These are phyloP conservation scores for Acanthamoeba triangularis DNA, from an alignment of 208 protist species.

Conservation along the genomic window DNA sequence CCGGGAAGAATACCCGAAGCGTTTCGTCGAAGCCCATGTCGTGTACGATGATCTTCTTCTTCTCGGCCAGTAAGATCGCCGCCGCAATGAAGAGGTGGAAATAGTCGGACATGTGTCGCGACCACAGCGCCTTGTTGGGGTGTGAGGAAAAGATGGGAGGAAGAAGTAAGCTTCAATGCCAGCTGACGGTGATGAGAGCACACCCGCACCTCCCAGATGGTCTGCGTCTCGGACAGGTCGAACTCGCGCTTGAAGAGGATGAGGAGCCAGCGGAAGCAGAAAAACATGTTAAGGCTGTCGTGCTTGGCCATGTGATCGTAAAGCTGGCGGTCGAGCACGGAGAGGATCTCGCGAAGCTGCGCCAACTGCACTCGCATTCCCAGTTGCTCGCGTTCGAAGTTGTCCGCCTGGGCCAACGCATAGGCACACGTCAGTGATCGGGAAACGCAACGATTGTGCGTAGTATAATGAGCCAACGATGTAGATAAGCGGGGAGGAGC, in stretches of 20 bases:
- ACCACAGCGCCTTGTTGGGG: constrained; percentile 45
- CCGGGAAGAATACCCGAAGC: background rate
- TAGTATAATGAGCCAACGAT: background rate
- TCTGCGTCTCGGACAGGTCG: background rate
- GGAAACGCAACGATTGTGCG: no score
- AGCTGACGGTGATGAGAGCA: background rate
- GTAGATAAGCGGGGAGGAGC: background rate
- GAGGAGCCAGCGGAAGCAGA: constrained; percentile 71
- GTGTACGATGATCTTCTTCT: constrained; percentile 40
- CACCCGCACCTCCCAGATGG: constrained; percentile 39
- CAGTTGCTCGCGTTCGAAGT: constrained; percentile 46
- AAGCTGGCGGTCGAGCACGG: background rate
- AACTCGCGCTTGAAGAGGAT: constrained; percentile 74
- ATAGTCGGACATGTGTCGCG: constrained; percentile 9
- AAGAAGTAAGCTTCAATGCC: background rate
- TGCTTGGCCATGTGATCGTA: constrained; percentile 63
- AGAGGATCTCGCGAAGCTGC: constrained; percentile 2
- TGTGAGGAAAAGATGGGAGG: background rate
- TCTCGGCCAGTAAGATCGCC: constrained; percentile 2
- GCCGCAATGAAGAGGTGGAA: constrained; percentile 51
- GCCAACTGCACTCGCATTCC: constrained; percentile 26
- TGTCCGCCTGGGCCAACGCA: background rate
- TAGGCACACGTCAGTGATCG: background rate
- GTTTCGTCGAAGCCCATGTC: constrained; percentile 68
- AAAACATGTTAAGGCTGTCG: constrained; percentile 69